These are phyloP conservation scores for Cucurbita ficifolia DNA, from an alignment of 306 rosid genomes.

Conservation along the genomic window DNA sequence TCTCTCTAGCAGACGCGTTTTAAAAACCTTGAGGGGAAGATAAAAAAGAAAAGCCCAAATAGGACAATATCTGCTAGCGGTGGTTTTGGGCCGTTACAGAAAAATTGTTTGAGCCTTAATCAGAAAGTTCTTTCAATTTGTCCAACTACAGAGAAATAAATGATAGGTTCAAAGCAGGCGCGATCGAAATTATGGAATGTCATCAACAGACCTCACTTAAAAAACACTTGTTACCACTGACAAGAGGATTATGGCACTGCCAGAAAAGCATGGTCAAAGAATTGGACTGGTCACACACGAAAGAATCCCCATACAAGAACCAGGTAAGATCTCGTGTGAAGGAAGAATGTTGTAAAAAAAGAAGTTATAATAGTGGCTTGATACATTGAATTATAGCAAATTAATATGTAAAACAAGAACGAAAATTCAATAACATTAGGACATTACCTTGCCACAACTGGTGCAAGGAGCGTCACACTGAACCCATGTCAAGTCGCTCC, in stretches of 20 bases:
- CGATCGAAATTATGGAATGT: neutral
- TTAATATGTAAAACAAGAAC: neutral
- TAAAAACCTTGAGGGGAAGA: no score
- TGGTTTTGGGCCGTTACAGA: no score
- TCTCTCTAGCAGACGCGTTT: no score
- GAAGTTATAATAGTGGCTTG: neutral
- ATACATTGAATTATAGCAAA: neutral
- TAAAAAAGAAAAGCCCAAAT: no score
- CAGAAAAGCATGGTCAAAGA: neutral
- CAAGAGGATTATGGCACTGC: neutral
- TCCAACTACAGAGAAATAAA: neutral
- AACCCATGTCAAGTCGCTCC: constrained; percentile 81
- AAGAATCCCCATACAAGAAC: neutral
- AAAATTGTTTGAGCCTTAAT: neutral
- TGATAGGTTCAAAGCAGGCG: neutral
- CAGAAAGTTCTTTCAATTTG: neutral
- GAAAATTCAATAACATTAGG: neutral
- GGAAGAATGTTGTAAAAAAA: neutral
- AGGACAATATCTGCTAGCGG: no score
- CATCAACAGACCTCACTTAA: neutral
- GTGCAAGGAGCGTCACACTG: constrained; percentile 83
- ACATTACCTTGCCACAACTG: constrained; percentile 65
- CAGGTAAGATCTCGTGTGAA: neutral
- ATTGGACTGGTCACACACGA: neutral
- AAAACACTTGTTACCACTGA: neutral